phyloP scores from a whole-genome alignment of 2,329 filamentous ascomycete species.

The Sporothrix sp. region DNA sequence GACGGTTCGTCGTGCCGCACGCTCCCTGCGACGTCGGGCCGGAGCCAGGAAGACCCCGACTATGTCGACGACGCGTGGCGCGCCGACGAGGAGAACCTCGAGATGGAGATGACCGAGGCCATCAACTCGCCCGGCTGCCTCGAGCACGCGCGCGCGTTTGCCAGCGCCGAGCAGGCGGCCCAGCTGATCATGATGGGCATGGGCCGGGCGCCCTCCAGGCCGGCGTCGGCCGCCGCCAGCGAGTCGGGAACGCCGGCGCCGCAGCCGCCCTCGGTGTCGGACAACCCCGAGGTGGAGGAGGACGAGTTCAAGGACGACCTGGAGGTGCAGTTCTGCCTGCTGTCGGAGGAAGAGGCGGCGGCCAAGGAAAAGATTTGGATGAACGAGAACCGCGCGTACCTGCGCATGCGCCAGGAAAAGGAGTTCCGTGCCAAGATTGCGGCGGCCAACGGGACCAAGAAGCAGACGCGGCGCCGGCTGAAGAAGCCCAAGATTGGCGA shows the following conservation, averaged over 20 bases:
- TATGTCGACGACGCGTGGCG: conserved; percentile 56
- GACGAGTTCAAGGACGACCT: conserved; percentile 84
- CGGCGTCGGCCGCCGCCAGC: neutral
- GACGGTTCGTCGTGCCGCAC: conserved; percentile 18
- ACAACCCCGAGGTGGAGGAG: conserved; percentile 59
- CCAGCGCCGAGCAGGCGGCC: conserved; percentile 46
- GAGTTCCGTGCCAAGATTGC: conserved; percentile 61
- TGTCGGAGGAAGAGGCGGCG: conserved; percentile 62
- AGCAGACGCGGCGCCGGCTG: conserved; percentile 32
- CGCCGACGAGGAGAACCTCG: conserved; percentile 53
- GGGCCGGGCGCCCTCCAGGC: conserved; percentile 1
- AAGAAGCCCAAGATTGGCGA: conserved; percentile 52
- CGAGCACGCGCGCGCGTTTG: conserved; percentile 47
- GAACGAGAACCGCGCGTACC: conserved; percentile 87
- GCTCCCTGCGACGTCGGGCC: conserved; percentile 11
- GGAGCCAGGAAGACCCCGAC: conserved; percentile 29
- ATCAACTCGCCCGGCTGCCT: conserved; percentile 51
- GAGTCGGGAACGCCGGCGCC: neutral
- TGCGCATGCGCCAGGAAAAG: conserved; percentile 78
- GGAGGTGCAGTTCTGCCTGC: conserved; percentile 71
- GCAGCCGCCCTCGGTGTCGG: conserved; percentile 30
- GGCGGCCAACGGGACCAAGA: conserved; percentile 20
- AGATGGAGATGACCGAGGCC: conserved; percentile 60
- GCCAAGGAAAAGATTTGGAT: conserved; percentile 92
- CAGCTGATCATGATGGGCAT: conserved; percentile 17